A percentile compares a stretch with the other conserved stretches of the same genome.
phyloP scores from a whole-genome alignment of 306 rosid species.

The Trifolium dubium region DNA sequence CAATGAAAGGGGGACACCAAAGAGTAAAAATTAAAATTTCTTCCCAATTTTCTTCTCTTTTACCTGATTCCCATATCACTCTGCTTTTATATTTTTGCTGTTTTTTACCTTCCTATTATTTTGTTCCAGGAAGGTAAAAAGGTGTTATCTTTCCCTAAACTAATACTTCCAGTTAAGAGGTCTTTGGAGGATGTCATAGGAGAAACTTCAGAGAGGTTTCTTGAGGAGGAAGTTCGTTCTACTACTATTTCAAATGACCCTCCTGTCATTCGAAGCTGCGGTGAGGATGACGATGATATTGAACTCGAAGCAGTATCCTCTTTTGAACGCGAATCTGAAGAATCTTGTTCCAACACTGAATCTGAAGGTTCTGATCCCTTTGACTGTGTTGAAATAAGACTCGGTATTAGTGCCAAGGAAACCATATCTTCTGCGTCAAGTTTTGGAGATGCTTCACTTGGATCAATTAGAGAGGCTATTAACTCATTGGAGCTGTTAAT shows the following conservation, averaged over 20 bases:
- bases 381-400: not conserved
- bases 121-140: not conserved
- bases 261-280: not conserved
- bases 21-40: not conserved
- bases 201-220: not conserved
- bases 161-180: not conserved
- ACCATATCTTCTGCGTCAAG: not conserved
- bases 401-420: not conserved
- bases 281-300: not conserved
- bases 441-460: not conserved
- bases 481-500: not conserved
- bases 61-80: not conserved
- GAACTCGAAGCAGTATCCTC: not conserved
- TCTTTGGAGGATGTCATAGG: not conserved
- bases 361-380: constrained; percentile 27
- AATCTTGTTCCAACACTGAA: not conserved
- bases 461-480: not conserved
- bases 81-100: not conserved
- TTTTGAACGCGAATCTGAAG: not conserved
- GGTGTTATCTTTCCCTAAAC: not conserved
- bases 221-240: not conserved
- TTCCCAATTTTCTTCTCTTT: not conserved
- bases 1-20: not conserved
- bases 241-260: not conserved
- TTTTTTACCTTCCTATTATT: not conserved